Conservation (phyloP, 805 yeast species). For the Cyberlindnera galapagoensis region DNA sequence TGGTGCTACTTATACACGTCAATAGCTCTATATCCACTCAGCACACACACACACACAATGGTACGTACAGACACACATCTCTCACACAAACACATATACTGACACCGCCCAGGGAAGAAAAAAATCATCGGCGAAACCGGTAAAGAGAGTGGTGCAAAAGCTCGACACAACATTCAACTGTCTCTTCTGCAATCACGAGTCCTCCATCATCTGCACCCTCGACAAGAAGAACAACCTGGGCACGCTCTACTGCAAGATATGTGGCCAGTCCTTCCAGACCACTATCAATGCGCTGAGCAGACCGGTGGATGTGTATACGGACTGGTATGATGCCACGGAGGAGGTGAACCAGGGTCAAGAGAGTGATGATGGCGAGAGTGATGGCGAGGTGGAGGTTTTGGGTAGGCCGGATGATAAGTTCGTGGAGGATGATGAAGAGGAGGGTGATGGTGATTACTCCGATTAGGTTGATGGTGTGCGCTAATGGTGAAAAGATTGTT, state of each 20-base stretch:
- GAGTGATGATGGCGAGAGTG: conserved; percentile 29
- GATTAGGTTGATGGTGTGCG: conserved; percentile 12
- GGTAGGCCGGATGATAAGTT: conserved; percentile 16
- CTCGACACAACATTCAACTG: conserved; percentile 84
- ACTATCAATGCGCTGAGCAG: conserved; percentile 71
- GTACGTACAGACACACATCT: too few relatives aligned
- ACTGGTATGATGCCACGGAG: conserved; percentile 96
- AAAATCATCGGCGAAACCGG: conserved; percentile 79
- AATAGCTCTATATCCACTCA: too few relatives aligned
- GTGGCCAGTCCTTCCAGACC: conserved; percentile 91
- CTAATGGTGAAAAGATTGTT: not conserved
- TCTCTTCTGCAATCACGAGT: conserved; percentile 92
- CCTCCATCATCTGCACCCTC: conserved; percentile 78
- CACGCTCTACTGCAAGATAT: conserved; percentile 78
- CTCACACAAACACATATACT: too few relatives aligned
- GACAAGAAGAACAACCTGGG: conserved; percentile 87
- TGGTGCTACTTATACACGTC: too few relatives aligned
- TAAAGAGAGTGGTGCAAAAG: conserved; percentile 67
- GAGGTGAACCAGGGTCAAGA: conserved; percentile 40
- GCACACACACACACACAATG: too few relatives aligned
- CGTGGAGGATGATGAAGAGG: conserved; percentile 23
- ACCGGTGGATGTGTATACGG: conserved; percentile 92
- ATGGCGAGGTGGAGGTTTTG: conserved; percentile 16
- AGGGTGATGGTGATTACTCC: conserved; percentile 22
- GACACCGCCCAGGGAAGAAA: conserved; percentile 78